phyloP scores from a whole-genome alignment of 306 rosid genomes.

The Citrullus amarus region DNA sequence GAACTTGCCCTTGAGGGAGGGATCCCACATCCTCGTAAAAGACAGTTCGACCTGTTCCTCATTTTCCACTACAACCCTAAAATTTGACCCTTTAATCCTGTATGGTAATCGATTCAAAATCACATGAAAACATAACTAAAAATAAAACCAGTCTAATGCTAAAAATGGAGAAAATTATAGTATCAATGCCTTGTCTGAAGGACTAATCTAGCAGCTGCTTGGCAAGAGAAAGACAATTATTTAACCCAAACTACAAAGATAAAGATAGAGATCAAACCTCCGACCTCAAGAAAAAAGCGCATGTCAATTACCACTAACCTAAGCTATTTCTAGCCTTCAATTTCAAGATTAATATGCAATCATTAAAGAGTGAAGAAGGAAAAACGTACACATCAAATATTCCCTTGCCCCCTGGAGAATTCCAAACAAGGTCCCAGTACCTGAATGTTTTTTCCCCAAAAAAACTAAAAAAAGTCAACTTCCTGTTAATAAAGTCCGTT shows the following conservation, averaged over 20 bases:
- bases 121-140: not conserved
- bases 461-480: not conserved
- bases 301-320: too few relatives aligned
- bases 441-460: slow-evolving; percentile 22
- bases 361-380: slow-evolving; percentile 8
- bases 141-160: not conserved
- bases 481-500: too few relatives aligned
- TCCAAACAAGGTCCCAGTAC: slow-evolving; percentile 99
- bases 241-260: not conserved
- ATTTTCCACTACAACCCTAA: slow-evolving; percentile 61
- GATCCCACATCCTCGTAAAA: slow-evolving; percentile 77
- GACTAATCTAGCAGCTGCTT: not conserved
- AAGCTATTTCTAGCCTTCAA: too few relatives aligned
- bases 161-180: not conserved
- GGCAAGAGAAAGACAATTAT: not conserved
- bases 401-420: slow-evolving; percentile 78
- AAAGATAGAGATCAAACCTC: too few relatives aligned
- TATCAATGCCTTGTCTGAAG: too few relatives aligned
- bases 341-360: not conserved
- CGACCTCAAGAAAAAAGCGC: too few relatives aligned
- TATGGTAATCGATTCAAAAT: slow-evolving; percentile 22
- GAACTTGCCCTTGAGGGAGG: slow-evolving; percentile 66
- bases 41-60: slow-evolving; percentile 87
- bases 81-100: slow-evolving; percentile 76
- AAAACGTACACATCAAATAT: slow-evolving; percentile 74